Evolutionary conservation across 2,329 filamentous ascomycete genomes (phyloP).

Genomic region (Penicillium sp.): DNA sequence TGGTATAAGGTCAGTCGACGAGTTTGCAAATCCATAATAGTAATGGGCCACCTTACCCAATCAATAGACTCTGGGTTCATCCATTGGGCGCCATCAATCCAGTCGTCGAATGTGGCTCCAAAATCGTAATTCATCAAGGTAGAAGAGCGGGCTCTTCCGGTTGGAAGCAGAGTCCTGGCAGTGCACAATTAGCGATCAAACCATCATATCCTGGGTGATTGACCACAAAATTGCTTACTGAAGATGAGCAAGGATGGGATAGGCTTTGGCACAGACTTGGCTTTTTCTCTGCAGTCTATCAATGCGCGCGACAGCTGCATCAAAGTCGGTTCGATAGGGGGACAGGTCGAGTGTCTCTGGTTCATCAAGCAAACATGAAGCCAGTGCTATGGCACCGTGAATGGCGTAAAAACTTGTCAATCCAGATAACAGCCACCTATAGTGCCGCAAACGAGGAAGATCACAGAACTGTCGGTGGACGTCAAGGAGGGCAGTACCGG

Average conservation of each 20-base stretch:
- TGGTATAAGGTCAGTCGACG: too few relatives aligned
- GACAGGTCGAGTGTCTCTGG: not conserved
- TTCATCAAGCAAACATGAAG: constrained; percentile 14
- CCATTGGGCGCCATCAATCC: not conserved
- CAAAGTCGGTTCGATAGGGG: not conserved
- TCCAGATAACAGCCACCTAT: constrained; percentile 24
- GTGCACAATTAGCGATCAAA: not conserved
- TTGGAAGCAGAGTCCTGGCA: not conserved
- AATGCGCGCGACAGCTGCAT: not conserved
- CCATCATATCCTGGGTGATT: not conserved
- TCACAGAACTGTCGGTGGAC: constrained; percentile 24
- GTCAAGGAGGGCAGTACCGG: constrained; percentile 17
- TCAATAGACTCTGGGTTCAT: not conserved
- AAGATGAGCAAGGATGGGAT: not conserved
- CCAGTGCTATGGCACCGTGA: constrained; percentile 25
- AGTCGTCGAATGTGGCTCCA: not conserved
- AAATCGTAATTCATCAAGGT: not conserved
- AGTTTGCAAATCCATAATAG: too few relatives aligned
- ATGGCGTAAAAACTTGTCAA: constrained; percentile 26
- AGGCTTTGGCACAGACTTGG: not conserved
- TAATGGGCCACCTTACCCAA: not conserved
- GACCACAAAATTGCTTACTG: not conserved
- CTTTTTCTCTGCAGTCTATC: not conserved
- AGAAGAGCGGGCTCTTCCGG: not conserved
- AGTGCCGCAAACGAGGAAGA: constrained; percentile 18